Conservation (phyloP, 305 asterid species). For the Solanum chacoense region DNA sequence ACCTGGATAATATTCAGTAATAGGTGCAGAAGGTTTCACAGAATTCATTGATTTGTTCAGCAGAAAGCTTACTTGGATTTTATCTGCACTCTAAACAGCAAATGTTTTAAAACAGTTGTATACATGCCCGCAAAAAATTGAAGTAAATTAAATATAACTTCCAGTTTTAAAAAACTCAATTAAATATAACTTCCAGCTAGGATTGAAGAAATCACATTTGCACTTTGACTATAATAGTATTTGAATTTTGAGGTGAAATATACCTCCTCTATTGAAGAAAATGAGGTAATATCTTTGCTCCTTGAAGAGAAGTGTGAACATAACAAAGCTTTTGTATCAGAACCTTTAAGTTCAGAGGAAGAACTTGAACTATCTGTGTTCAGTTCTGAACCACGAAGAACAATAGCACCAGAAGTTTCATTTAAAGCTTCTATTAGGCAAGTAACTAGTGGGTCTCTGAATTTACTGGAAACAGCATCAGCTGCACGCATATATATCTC, state of each 20-base stretch:
- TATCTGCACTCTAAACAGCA: constrained; percentile 63
- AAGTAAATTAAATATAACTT: not conserved
- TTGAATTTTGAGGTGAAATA: not conserved
- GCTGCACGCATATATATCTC: constrained; percentile 45
- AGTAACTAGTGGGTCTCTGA: constrained; percentile 61
- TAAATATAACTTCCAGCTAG: not conserved
- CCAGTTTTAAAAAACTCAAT: not conserved
- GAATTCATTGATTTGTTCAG: constrained; percentile 61
- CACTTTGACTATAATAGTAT: not conserved
- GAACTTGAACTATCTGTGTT: constrained; percentile 37
- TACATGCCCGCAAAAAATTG: constrained; percentile 3
- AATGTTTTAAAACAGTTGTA: constrained; percentile 13
- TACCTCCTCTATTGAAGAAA: constrained; percentile 72
- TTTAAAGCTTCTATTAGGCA: constrained; percentile 52
- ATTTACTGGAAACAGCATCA: constrained; percentile 44
- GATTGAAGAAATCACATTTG: not conserved
- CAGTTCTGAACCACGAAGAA: constrained; percentile 55
- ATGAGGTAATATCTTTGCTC: constrained; percentile 22
- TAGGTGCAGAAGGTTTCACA: constrained; percentile 50
- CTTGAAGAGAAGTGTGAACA: constrained; percentile 53
- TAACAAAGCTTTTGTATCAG: constrained; percentile 26
- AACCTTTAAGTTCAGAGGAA: constrained; percentile 35
- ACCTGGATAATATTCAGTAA: constrained; percentile 92
- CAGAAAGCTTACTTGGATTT: constrained; percentile 57
- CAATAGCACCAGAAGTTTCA: constrained; percentile 33